phyloP scores from a whole-genome alignment of 2,329 filamentous ascomycete species.

The Aspergillus jensenii region DNA sequence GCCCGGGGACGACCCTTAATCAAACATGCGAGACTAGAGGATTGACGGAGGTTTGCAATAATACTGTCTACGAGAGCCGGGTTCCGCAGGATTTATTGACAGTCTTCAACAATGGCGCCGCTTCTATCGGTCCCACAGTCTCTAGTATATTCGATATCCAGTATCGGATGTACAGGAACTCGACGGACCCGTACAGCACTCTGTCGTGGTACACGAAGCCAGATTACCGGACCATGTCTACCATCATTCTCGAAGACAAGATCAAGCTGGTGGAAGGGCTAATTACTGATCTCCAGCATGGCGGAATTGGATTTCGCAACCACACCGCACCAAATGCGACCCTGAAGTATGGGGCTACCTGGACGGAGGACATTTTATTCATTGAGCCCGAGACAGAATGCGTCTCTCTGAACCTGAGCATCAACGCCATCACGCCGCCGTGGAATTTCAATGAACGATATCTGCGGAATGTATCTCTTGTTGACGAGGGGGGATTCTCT shows the following conservation, averaged over 20 bases:
- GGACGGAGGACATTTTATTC: conserved; percentile 52
- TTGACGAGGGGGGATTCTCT: conserved; percentile 27
- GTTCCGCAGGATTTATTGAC: conserved; percentile 37
- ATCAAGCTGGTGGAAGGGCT: conserved; percentile 44
- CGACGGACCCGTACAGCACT: conserved; percentile 13
- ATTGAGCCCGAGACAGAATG: conserved; percentile 48
- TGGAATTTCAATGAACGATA: no score
- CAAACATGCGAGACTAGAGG: neutral
- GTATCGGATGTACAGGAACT: conserved; percentile 13
- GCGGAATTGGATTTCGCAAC: conserved; percentile 49
- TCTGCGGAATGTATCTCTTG: conserved; percentile 14
- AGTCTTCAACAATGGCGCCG: conserved; percentile 40
- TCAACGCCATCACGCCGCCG: neutral
- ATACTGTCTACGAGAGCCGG: conserved; percentile 28
- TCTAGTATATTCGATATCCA: conserved; percentile 49
- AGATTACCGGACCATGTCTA: conserved; percentile 29
- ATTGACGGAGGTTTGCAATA: conserved; percentile 3
- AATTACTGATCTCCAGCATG: conserved; percentile 42
- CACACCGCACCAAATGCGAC: conserved; percentile 40
- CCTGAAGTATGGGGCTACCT: conserved; percentile 35
- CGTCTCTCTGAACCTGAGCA: conserved; percentile 40
- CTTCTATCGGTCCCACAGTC: conserved; percentile 24
- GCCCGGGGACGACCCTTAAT: conserved; percentile 11
- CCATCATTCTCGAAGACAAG: conserved; percentile 34
- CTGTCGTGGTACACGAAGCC: conserved; percentile 15